Base-by-base conservation (phyloP, 768 basidiomycete genomes). In the Collybia mongolica region DNA sequence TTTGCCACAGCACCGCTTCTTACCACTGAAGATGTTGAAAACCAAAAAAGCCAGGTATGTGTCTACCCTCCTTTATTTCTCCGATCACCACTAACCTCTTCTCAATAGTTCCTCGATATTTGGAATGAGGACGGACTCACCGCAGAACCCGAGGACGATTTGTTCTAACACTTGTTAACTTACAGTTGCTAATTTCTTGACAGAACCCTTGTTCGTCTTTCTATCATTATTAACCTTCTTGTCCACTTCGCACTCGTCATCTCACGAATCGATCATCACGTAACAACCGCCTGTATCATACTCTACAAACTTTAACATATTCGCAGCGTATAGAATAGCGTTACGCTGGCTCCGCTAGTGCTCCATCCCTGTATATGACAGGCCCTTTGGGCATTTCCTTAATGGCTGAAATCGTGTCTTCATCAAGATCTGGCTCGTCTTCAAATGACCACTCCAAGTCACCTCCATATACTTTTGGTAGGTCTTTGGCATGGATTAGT, bases 51-150 rank as follows among this genome's bases (percentile, higher is more conserved):
- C 38, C 77, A 72, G 60, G 94, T 95, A 62, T 63, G 83, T 67
- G 2, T 3, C 35, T 48, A 35, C 14, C 48, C 22, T 8, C 29
- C 24, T 46, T 42, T 32, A 18, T 22, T 32, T 1, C 8, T 44
- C 15, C 12, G 38, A 38, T 41, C 23, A 15, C 61, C 20, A 47
- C 41, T 53, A 39, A 24, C n/a, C 17, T 19, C 23, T 2, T 28
- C 26, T 6, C 15, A 35, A 6, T 52, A 91, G 86, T 87, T 90
- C 65, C 70, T 89, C 46, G 81, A 83, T 54, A 81, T 90, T 46
- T 93, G 89, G 88, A 86, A 84, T 46, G 89, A 88, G 61, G 89
- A 91, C 58, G 90, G 89, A 20, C 75, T 88, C 29, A 73, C 74
- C 12, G 83, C 79, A 3, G 89, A 91, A 65, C 79, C 79, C 20